phyloP scores from a whole-genome alignment of 106 monocot species.

The Platanthera guangdongensis region DNA sequence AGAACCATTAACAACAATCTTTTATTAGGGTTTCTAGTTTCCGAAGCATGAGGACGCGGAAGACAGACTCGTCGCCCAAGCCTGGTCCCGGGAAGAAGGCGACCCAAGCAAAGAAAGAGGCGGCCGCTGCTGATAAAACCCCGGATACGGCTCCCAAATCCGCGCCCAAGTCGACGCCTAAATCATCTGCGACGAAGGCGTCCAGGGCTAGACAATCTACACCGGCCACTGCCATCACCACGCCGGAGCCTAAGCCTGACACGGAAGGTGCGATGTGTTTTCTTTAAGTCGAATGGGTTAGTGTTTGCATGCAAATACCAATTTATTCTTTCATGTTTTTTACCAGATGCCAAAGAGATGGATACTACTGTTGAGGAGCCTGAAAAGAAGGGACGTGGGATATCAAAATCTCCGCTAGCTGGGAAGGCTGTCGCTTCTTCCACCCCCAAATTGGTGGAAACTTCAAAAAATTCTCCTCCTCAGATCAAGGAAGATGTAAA shows the following conservation, averaged over 20 bases:
- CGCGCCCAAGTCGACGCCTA: conserved; percentile 15
- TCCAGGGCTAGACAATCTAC: conserved; percentile 8
- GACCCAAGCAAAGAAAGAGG: conserved; percentile 10
- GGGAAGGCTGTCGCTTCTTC: conserved; percentile 12
- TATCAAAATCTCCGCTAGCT: conserved; percentile 12
- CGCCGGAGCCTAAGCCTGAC: conserved; percentile 6
- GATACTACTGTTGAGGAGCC: conserved; percentile 1
- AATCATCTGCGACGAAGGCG: conserved; percentile 7
- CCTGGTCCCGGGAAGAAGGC: conserved; percentile 19
- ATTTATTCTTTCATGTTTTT: not conserved
- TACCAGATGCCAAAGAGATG: not conserved
- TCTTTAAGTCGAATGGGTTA: not conserved
- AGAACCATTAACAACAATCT: not conserved
- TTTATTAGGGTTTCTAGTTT: not conserved
- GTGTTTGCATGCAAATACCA: not conserved
- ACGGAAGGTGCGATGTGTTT: conserved; percentile 4
- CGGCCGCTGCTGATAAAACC: conserved; percentile 5
- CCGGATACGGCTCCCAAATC: conserved; percentile 10
- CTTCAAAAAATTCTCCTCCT: not conserved
- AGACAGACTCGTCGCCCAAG: conserved; percentile 19
- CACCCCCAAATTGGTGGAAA: conserved; percentile 2
- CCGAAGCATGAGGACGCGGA: conserved; percentile 29
- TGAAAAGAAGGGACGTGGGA: conserved; percentile 13
- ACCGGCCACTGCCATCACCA: not conserved
- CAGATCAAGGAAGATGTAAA: conserved; percentile 1